These are phyloP conservation scores for Phytophthora kernoviae DNA, from an alignment of 352 stramenopile genomes.

Conservation along the genomic window DNA sequence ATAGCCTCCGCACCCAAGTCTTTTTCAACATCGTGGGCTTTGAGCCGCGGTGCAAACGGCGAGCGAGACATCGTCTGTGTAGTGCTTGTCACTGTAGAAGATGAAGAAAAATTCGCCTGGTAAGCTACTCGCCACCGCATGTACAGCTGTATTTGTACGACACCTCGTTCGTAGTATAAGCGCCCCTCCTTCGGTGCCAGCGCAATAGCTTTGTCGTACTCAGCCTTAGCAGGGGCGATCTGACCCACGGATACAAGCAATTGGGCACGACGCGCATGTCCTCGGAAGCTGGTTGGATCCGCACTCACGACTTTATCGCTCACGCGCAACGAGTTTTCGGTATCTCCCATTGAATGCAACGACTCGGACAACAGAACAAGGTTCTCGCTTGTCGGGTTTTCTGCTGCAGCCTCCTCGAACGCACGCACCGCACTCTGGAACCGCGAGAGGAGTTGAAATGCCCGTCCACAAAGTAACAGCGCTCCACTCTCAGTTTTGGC, in stretches of 20 bases:
- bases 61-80: constrained; percentile 18
- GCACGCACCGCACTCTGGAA: constrained; percentile 67
- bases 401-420: constrained; percentile 63
- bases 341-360: constrained; percentile 80
- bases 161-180: constrained; percentile 75
- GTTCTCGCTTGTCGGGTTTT: constrained; percentile 74
- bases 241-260: constrained; percentile 57
- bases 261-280: constrained; percentile 71
- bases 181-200: constrained; percentile 63
- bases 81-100: not conserved
- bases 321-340: constrained; percentile 73
- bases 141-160: constrained; percentile 77
- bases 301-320: constrained; percentile 72
- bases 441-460: constrained; percentile 73
- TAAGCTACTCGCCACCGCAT: constrained; percentile 62
- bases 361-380: constrained; percentile 81
- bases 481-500: constrained; percentile 35
- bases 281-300: constrained; percentile 63
- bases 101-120: constrained; percentile 45
- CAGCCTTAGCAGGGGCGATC: constrained; percentile 47
- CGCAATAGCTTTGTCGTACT: constrained; percentile 70
- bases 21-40: constrained; percentile 54
- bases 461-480: constrained; percentile 59
- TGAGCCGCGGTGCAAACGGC: constrained; percentile 47
- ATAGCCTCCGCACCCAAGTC: constrained; percentile 46